These are phyloP conservation scores for Diaporthe citrichinensis DNA, from an alignment of 2,329 filamentous ascomycete species.

Conservation along the genomic window DNA sequence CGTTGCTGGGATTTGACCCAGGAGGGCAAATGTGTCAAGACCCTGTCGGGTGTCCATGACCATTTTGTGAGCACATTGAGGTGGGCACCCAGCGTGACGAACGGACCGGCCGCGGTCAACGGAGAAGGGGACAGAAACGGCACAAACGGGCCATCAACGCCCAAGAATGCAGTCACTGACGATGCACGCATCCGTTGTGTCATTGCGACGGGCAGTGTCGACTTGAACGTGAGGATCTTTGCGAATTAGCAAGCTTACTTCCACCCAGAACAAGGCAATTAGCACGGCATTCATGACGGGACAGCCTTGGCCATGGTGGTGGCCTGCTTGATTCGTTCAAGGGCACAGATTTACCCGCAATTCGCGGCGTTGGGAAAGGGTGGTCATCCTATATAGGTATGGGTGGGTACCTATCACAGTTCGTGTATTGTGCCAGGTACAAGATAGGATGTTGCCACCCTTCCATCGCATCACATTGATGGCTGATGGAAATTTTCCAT, in stretches of 20 bases:
- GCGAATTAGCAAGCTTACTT: constrained; percentile 61
- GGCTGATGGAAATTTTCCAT: too few relatives aligned
- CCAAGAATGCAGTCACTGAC: constrained; percentile 62
- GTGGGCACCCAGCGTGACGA: constrained; percentile 85
- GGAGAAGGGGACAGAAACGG: constrained; percentile 60
- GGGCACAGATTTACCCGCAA: background rate
- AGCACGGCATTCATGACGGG: constrained; percentile 27
- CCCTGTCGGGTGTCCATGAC: constrained; percentile 80
- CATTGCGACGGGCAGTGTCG: constrained; percentile 89
- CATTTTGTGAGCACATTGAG: constrained; percentile 90
- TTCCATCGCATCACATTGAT: too few relatives aligned
- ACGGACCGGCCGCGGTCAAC: constrained; percentile 64
- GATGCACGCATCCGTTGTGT: constrained; percentile 83
- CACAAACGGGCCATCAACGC: constrained; percentile 54
- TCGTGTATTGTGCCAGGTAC: constrained; percentile 6
- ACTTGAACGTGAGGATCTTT: constrained; percentile 84
- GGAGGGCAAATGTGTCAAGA: constrained; percentile 91
- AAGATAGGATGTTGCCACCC: too few relatives aligned
- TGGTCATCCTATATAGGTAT: background rate
- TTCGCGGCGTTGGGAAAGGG: background rate
- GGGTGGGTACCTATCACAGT: background rate
- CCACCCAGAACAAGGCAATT: background rate
- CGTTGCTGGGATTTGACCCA: constrained; percentile 95
- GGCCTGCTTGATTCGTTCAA: background rate
- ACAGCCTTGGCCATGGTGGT: background rate